Evolutionary conservation across 2,329 filamentous ascomycete species (phyloP).

Genomic region (Gaeumannomyces sp.): DNA sequence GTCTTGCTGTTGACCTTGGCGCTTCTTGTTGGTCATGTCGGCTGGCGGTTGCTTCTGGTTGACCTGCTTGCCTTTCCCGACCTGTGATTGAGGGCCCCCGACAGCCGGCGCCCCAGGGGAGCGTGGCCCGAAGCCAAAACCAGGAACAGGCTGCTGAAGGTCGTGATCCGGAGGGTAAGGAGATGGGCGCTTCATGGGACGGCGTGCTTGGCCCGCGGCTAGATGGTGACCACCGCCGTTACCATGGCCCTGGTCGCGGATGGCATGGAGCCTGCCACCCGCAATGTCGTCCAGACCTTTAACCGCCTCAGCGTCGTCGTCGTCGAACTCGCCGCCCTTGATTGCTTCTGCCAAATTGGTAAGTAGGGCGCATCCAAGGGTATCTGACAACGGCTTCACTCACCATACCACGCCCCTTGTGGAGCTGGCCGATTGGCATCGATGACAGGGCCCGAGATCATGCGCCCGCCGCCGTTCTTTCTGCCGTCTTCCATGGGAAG

Average conservation of each 20-base stretch:
- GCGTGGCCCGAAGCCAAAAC: not conserved
- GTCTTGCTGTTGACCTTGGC: not conserved
- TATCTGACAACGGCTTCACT: not conserved
- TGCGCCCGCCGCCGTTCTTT: not conserved
- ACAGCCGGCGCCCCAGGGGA: not conserved
- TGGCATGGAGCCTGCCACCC: slow-evolving; percentile 23
- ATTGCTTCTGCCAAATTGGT: slow-evolving; percentile 5
- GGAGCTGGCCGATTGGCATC: not conserved
- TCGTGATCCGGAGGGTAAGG: not conserved
- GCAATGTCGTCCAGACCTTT: slow-evolving; percentile 18
- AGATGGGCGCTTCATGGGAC: not conserved
- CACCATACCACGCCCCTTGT: not conserved
- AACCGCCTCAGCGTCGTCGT: slow-evolving; percentile 11
- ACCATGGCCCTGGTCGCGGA: slow-evolving; percentile 23
- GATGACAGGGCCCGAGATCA: not conserved
- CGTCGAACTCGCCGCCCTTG: slow-evolving; percentile 6
- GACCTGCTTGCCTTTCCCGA: not conserved
- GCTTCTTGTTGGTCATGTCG: not conserved
- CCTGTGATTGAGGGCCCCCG: not conserved
- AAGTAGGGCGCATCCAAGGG: not conserved
- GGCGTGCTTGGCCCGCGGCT: not conserved
- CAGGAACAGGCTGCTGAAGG: not conserved
- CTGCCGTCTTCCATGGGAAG: slow-evolving; percentile 9
- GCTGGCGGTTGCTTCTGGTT: not conserved
- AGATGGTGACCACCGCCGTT: not conserved